Percentiles rank a stretch among this genome's conserved stretches.
phyloP scores from a whole-genome alignment of 495 filamentous ascomycete genomes.

The Alectoria sarmentosa region DNA sequence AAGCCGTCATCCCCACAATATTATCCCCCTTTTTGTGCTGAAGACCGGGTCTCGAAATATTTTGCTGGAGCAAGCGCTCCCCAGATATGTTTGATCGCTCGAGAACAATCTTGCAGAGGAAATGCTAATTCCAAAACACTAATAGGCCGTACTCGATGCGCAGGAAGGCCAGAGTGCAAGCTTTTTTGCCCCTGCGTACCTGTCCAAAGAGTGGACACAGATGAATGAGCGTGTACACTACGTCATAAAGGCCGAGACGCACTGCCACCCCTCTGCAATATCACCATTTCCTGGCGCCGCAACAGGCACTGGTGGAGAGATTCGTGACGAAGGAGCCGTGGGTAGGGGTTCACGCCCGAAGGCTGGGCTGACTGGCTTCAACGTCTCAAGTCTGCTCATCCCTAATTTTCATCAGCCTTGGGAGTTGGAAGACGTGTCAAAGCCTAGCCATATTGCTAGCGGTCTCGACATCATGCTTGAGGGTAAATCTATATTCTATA shows the following conservation, averaged over 20 bases:
- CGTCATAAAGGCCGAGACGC: constrained; percentile 76
- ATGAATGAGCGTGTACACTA: constrained; percentile 85
- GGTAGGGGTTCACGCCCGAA: constrained; percentile 90
- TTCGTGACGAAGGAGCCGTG: constrained; percentile 90
- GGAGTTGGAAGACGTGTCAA: constrained; percentile 78
- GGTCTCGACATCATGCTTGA: constrained; percentile 95
- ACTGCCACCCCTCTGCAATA: constrained; percentile 91
- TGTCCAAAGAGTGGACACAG: constrained; percentile 79
- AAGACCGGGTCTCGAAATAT: not conserved
- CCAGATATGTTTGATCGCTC: not conserved
- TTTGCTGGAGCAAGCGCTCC: not conserved
- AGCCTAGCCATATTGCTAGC: constrained; percentile 85
- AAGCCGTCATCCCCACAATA: too few relatives aligned
- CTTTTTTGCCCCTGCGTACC: constrained; percentile 78
- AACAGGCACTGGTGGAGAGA: constrained; percentile 84
- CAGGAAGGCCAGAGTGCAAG: constrained; percentile 66
- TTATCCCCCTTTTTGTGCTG: not conserved
- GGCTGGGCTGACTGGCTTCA: constrained; percentile 87
- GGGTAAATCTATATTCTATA: constrained; percentile 28
- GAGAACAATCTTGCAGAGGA: not conserved
- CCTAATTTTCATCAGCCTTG: constrained; percentile 74
- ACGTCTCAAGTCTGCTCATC: constrained; percentile 86
- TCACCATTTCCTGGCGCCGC: constrained; percentile 79
- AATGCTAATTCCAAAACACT: not conserved
- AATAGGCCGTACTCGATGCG: constrained; percentile 46